These are phyloP conservation scores for Fraxinus latifolia DNA, from an alignment of 305 asterid genomes.

Conservation along the genomic window DNA sequence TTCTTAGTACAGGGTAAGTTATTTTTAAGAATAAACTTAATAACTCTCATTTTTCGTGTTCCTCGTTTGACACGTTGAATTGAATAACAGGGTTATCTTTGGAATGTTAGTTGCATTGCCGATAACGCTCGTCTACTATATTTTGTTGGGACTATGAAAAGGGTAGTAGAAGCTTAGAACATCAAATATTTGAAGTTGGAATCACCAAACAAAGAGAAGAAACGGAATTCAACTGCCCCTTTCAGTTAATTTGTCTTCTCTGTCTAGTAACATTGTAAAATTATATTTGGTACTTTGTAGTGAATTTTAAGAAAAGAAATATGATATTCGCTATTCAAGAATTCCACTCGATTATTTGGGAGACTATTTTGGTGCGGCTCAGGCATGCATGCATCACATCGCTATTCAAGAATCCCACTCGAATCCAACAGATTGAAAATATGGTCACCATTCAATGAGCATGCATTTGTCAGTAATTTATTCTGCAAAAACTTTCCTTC, in stretches of 20 bases:
- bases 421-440: neutral
- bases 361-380: neutral
- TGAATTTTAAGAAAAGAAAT: constrained; percentile 1
- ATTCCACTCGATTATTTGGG: neutral
- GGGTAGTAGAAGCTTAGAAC: neutral
- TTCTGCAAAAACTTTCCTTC: constrained; percentile 4
- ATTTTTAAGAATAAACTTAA: neutral
- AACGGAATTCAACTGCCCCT: neutral
- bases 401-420: constrained; percentile 1
- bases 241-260: neutral
- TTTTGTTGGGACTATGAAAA: constrained; percentile 1
- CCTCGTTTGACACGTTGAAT: neutral
- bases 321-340: neutral
- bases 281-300: neutral
- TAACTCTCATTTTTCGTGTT: neutral
- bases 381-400: constrained; percentile 1
- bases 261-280: neutral
- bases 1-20: constrained; percentile 58
- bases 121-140: neutral
- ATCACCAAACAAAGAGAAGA: neutral
- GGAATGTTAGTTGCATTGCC: neutral
- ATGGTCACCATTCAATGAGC: neutral
- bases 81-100: neutral
- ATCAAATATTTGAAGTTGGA: neutral
- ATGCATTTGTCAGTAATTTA: neutral